These are phyloP conservation scores for Jackrogersella minutella DNA, from an alignment of 495 filamentous ascomycete species.

Conservation along the genomic window DNA sequence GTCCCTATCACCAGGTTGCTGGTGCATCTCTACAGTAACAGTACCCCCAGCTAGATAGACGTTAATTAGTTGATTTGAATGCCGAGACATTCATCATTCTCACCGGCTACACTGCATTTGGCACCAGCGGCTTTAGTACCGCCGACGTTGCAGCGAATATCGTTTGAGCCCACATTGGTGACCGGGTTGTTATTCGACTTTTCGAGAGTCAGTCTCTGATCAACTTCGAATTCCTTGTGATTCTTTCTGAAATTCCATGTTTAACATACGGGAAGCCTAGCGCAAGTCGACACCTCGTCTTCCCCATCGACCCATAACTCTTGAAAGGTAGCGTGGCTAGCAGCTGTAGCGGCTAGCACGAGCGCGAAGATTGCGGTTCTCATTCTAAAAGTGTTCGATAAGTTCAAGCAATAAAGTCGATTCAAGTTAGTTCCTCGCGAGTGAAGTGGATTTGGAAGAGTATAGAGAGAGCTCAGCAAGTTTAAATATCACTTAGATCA, in stretches of 20 bases:
- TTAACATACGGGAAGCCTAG: constrained; percentile 46
- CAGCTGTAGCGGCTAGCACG: constrained; percentile 36
- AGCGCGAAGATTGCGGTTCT: constrained; percentile 10
- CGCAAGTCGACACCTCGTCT: constrained; percentile 55
- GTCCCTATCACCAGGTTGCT: constrained; percentile 54
- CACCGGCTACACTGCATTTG: constrained; percentile 35
- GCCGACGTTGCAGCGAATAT: constrained; percentile 54
- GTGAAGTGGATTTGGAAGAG: background rate
- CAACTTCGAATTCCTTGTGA: background rate
- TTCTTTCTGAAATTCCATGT: background rate
- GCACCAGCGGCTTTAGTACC: constrained; percentile 27
- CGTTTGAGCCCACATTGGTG: constrained; percentile 48
- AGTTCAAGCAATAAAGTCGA: background rate
- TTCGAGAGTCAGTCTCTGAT: background rate
- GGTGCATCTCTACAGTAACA: constrained; percentile 64
- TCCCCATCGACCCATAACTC: constrained; percentile 59
- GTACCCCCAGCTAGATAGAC: constrained; percentile 51
- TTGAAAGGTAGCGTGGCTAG: constrained; percentile 62
- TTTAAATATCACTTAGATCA: constrained; percentile 9
- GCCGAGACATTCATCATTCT: too few relatives aligned
- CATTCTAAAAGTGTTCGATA: constrained; percentile 14
- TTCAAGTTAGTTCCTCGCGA: background rate
- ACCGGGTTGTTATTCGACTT: constrained; percentile 56
- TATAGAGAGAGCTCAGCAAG: constrained; percentile 2
- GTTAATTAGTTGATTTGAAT: background rate